These are phyloP conservation scores for Kodamaea sp. DNA, from an alignment of 1,139 yeast species.

Conservation along the genomic window DNA sequence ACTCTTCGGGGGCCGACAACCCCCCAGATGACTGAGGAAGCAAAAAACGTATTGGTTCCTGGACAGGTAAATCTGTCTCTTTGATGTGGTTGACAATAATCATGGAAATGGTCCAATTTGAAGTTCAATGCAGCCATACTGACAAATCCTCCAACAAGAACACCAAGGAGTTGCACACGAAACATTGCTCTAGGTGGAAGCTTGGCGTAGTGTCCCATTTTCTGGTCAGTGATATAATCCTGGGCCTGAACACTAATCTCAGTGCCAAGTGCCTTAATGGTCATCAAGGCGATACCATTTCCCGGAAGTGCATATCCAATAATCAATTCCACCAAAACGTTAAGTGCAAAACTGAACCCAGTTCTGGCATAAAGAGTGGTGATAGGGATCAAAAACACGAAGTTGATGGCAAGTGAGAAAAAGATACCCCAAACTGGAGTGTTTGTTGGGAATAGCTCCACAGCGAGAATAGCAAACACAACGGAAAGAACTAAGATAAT, in stretches of 20 bases:
- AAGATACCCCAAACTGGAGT: constrained; percentile 27
- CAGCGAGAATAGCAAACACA: constrained; percentile 19
- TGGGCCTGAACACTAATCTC: constrained; percentile 36
- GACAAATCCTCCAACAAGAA: constrained; percentile 27
- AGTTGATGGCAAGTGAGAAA: constrained; percentile 24
- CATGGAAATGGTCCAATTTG: constrained; percentile 27
- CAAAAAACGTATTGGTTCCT: constrained; percentile 32
- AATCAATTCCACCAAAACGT: constrained; percentile 24
- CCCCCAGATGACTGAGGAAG: constrained; percentile 37
- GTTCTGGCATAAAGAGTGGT: constrained; percentile 18
- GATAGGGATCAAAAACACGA: constrained; percentile 24
- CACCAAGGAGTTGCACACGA: constrained; percentile 34
- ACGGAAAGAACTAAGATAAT: constrained; percentile 15
- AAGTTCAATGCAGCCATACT: constrained; percentile 32
- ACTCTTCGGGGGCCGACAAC: constrained; percentile 39
- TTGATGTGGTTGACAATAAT: constrained; percentile 30
- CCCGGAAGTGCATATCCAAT: constrained; percentile 25
- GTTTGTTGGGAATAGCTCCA: constrained; percentile 19
- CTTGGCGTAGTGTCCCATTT: constrained; percentile 36
- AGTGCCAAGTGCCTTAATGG: constrained; percentile 22
- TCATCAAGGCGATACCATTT: constrained; percentile 23
- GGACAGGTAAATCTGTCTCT: constrained; percentile 35
- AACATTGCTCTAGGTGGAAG: constrained; percentile 39
- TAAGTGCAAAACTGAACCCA: constrained; percentile 20
- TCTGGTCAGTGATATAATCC: constrained; percentile 38